A percentile compares a stretch with the other conserved stretches of the same genome.
Conservation (phyloP, 2,329 filamentous ascomycete species). For the Balansia obtecta region DNA sequence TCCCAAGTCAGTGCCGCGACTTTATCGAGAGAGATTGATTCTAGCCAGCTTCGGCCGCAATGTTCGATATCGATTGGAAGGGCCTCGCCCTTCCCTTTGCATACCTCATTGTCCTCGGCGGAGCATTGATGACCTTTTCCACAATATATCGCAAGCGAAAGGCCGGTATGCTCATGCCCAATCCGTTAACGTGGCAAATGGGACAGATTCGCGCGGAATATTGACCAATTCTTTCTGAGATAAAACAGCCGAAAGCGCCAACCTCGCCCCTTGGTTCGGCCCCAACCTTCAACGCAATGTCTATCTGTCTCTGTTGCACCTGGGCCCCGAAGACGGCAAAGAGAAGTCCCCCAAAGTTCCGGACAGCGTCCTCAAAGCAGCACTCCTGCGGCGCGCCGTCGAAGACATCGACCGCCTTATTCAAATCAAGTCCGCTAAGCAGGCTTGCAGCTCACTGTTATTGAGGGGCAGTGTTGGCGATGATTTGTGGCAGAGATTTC, state of each 20-base stretch:
- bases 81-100: constrained; percentile 77
- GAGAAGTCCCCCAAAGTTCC: constrained; percentile 62
- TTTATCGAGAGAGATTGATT: not conserved
- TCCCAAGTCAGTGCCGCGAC: not conserved
- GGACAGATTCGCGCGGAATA: not conserved
- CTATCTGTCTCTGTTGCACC: constrained; percentile 83
- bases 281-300: constrained; percentile 85
- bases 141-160: constrained; percentile 88
- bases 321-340: constrained; percentile 47
- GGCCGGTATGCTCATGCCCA: constrained; percentile 45
- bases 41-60: not conserved
- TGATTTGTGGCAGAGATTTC: constrained; percentile 87
- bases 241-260: constrained; percentile 57
- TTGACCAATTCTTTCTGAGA: not conserved
- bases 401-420: constrained; percentile 91
- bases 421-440: constrained; percentile 77
- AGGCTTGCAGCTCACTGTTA: constrained; percentile 69
- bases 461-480: constrained; percentile 90
- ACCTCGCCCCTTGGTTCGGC: constrained; percentile 88
- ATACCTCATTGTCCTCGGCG: constrained; percentile 78
- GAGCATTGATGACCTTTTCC: constrained; percentile 84
- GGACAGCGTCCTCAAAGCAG: constrained; percentile 75
- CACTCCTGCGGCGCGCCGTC: constrained; percentile 74
- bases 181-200: not conserved
- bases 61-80: constrained; percentile 54